These are phyloP conservation scores for Oryza meyeriana DNA, from an alignment of 176 grass and related monocot genomes.

Conservation along the genomic window DNA sequence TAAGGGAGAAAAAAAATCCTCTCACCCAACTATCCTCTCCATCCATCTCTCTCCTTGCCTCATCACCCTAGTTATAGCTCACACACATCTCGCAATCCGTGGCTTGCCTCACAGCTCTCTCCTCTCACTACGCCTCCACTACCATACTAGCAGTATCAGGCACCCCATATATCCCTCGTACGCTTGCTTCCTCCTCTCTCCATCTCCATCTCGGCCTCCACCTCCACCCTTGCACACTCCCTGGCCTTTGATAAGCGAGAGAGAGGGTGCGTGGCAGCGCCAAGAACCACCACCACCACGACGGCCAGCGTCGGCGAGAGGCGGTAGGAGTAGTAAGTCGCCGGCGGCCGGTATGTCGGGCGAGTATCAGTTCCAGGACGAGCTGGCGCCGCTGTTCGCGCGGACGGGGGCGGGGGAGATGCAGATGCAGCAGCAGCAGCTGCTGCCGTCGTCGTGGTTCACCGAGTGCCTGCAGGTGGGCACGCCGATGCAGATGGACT, in stretches of 20 bases:
- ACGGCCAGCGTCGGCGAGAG: neutral
- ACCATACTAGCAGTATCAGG: constrained; percentile 18
- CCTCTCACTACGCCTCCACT: neutral
- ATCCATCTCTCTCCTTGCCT: constrained; percentile 13
- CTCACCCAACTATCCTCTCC: constrained; percentile 28
- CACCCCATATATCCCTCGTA: constrained; percentile 5
- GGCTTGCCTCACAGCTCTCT: neutral
- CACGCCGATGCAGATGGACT: constrained; percentile 27
- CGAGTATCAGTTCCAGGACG: constrained; percentile 59
- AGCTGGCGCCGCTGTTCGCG: constrained; percentile 66
- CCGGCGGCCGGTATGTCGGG: constrained; percentile 31
- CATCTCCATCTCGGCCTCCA: constrained; percentile 18
- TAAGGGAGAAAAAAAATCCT: constrained; percentile 14
- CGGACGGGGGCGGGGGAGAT: constrained; percentile 2
- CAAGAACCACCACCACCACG: neutral
- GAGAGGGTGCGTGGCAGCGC: neutral
- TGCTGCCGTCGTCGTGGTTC: constrained; percentile 5
- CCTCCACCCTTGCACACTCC: neutral
- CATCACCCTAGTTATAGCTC: constrained; percentile 30
- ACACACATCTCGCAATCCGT: neutral
- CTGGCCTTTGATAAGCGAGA: constrained; percentile 38
- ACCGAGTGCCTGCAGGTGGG: constrained; percentile 27
- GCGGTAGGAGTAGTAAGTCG: neutral
- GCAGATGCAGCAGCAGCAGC: constrained; percentile 3
- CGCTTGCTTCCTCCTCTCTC: constrained; percentile 26